A percentile compares a stretch with the other conserved stretches of the same genome.
phyloP scores from a whole-genome alignment of 2,329 filamentous ascomycete species.

The Pseudocercospora musae region DNA sequence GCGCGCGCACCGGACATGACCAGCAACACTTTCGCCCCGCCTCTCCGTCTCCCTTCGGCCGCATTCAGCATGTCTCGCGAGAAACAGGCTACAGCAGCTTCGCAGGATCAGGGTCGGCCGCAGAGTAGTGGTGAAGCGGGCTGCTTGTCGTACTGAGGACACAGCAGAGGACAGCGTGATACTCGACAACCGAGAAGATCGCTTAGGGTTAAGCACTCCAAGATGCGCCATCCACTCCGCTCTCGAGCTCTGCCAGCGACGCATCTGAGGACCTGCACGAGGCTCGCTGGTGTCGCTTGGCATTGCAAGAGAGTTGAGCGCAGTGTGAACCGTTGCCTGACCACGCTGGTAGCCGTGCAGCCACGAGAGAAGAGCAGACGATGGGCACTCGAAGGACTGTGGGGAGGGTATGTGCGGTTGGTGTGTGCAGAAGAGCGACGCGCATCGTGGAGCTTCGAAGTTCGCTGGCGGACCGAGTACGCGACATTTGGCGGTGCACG shows the following conservation, averaged over 20 bases:
- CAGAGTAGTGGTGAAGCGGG: slow-evolving; percentile 64
- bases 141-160: slow-evolving; percentile 56
- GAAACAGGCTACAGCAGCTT: slow-evolving; percentile 8
- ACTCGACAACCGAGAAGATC: slow-evolving; percentile 61
- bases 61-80: slow-evolving; percentile 8
- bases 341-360: slow-evolving; percentile 16
- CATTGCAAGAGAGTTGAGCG: slow-evolving; percentile 15
- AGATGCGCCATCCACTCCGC: slow-evolving; percentile 38
- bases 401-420: slow-evolving; percentile 66
- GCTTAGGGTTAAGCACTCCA: slow-evolving; percentile 96
- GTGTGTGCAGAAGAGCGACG: slow-evolving; percentile 42
- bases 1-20: slow-evolving; percentile 34
- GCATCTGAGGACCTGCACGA: slow-evolving; percentile 56
- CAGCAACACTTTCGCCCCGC: slow-evolving; percentile 33
- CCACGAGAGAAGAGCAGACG: slow-evolving; percentile 64
- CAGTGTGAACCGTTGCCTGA: slow-evolving; percentile 33
- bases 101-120: slow-evolving; percentile 21
- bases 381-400: slow-evolving; percentile 73
- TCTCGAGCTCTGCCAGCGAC: slow-evolving; percentile 36
- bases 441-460: slow-evolving; percentile 14
- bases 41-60: slow-evolving; percentile 15
- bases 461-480: slow-evolving; percentile 19
- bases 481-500: slow-evolving; percentile 17
- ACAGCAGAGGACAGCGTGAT: slow-evolving; percentile 34
- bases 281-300: slow-evolving; percentile 40